These are phyloP conservation scores for Septoria linicola DNA, from an alignment of 2,329 filamentous ascomycete species.

Conservation along the genomic window DNA sequence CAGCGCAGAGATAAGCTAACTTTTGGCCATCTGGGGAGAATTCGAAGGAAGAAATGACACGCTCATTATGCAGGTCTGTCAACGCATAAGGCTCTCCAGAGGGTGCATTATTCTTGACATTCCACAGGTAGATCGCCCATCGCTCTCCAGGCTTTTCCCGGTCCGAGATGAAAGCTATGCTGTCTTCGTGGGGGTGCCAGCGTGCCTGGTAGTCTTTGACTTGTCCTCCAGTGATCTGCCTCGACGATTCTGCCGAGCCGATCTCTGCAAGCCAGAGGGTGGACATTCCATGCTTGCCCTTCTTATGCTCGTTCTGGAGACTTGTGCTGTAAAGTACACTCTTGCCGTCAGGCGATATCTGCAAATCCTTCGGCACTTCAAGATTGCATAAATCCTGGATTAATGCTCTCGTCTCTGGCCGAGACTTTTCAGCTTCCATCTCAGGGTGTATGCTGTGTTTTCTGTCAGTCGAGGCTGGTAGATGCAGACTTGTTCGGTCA, in stretches of 20 bases:
- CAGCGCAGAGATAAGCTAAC: constrained; percentile 39
- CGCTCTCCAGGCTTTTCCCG: constrained; percentile 34
- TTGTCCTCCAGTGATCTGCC: constrained; percentile 32
- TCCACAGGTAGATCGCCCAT: constrained; percentile 36
- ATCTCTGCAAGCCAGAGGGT: constrained; percentile 35
- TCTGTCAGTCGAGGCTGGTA: too few relatives aligned
- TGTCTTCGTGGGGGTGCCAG: constrained; percentile 34
- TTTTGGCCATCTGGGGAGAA: constrained; percentile 39
- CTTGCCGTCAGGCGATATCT: constrained; percentile 28
- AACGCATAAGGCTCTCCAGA: constrained; percentile 32
- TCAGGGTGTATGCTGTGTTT: too few relatives aligned
- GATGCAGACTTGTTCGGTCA: too few relatives aligned
- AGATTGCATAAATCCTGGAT: constrained; percentile 28
- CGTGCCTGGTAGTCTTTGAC: constrained; percentile 30
- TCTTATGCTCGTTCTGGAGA: constrained; percentile 22
- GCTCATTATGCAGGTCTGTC: constrained; percentile 32
- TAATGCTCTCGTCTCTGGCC: constrained; percentile 1
- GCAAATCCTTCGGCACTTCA: constrained; percentile 28
- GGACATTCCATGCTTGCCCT: constrained; percentile 24
- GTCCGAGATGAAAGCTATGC: constrained; percentile 40
- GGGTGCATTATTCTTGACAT: constrained; percentile 15
- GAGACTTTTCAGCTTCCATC: too few relatives aligned
- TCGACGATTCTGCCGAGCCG: constrained; percentile 28
- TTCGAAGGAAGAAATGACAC: constrained; percentile 30
- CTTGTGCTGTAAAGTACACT: constrained; percentile 31